Evolutionary conservation across 371 early-diverging fungal species (phyloP), one percentile per base, ranked within the genome.

Genomic region (Mortierella sp.): DNA sequence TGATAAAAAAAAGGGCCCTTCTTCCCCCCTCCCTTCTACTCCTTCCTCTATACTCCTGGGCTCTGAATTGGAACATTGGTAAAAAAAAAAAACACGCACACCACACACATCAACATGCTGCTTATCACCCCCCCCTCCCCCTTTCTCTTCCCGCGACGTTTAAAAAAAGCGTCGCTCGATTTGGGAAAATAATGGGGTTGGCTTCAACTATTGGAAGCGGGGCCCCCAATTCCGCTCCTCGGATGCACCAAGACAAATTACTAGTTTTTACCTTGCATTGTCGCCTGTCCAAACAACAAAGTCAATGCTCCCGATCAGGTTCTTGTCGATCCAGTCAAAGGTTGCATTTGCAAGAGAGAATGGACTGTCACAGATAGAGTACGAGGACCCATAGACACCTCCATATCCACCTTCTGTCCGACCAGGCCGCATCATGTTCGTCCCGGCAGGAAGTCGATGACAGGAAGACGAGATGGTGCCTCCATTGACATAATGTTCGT

Each of bases 261-360:
- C 5, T n/a, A 50, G 19, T 52, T 4, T 67, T 68, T 83, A 90
- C 91, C 89, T 84, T 25, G 90, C 86, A 82, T 90, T 92, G 70
- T 94, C 94, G 16, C 94, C 94, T 7, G 94, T 94, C 90, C 93
- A 93, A 15, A 92, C 72, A 1, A 94, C 88, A 84, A 95, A 95
- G 66, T 95, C 94, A 48, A 93, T 81, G 29, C 84, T 75, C 30
- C 84, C 82, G 45, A 74, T 76, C 86, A 90, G 83, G 48, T 88
- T 81, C 28, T 70, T 66, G n/a, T 81, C 82, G 45, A 95, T 76
- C 87, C 93, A 91, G 7, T 89, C 84, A 45, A 91, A 75, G 1
- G 94, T 94, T 15, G 89, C 87, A 56, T 94, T 83, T 14, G 91
- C 80, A n/a, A 95, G 83, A 2, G 72, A 62, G 4, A 88, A 37